phyloP scores from a whole-genome alignment of 805 yeast genomes.

The Starmerella ratchasimensis region DNA sequence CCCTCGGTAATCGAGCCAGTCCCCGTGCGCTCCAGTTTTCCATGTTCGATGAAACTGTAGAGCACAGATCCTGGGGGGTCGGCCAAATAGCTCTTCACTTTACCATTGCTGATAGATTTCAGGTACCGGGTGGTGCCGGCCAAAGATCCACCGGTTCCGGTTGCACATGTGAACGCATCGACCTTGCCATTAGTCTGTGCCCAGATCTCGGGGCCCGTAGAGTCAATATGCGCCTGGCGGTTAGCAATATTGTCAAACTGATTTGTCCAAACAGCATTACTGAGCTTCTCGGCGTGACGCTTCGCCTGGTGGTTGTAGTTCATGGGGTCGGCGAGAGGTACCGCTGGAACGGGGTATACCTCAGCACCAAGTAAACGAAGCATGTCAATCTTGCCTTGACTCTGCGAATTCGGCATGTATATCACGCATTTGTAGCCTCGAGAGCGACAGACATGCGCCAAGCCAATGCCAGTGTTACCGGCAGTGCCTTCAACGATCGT shows the following conservation, averaged over 20 bases:
- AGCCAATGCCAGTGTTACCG: constrained; percentile 90
- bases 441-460: constrained; percentile 64
- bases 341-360: constrained; percentile 80
- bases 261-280: constrained; percentile 83
- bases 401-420: constrained; percentile 85
- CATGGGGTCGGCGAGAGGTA: constrained; percentile 64
- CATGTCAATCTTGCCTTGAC: constrained; percentile 64
- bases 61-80: constrained; percentile 91
- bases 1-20: constrained; percentile 81
- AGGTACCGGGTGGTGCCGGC: constrained; percentile 74
- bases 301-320: constrained; percentile 80
- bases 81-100: constrained; percentile 55
- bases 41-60: constrained; percentile 59
- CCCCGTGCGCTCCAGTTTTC: constrained; percentile 64
- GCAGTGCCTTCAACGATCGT: constrained; percentile 90
- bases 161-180: constrained; percentile 77
- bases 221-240: constrained; percentile 74
- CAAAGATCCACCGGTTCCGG: constrained; percentile 89
- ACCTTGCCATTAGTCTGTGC: constrained; percentile 64
- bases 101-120: constrained; percentile 51
- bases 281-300: constrained; percentile 62
- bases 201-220: constrained; percentile 92
- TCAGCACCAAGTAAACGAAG: constrained; percentile 69
- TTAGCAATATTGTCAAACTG: constrained; percentile 84
- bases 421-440: constrained; percentile 75